phyloP scores from a whole-genome alignment of 768 basidiomycete genomes.

The Collybiopsis confluens region DNA sequence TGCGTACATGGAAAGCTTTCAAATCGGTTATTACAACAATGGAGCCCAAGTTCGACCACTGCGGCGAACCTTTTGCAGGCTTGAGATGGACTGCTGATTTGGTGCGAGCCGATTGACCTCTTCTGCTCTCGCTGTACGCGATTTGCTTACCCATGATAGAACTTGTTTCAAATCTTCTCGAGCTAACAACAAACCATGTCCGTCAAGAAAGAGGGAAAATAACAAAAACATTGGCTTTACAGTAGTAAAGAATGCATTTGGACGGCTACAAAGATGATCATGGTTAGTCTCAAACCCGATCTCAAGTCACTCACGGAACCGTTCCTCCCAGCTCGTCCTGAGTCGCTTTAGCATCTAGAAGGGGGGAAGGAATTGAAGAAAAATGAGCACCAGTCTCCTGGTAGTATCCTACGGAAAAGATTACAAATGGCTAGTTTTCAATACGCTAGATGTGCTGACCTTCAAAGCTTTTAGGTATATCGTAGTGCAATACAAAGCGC shows the following conservation, averaged over 20 bases:
- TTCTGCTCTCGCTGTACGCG: slow-evolving; percentile 38
- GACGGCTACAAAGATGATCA: slow-evolving; percentile 49
- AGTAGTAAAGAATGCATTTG: slow-evolving; percentile 81
- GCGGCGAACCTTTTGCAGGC: slow-evolving; percentile 52
- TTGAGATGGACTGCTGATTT: slow-evolving; percentile 63
- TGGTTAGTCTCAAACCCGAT: background rate
- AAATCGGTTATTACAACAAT: background rate
- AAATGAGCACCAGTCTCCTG: slow-evolving; percentile 69
- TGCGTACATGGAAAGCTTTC: slow-evolving; percentile 41
- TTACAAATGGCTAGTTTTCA: background rate
- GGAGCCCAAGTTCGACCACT: background rate
- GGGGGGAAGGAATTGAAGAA: background rate
- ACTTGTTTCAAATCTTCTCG: slow-evolving; percentile 69
- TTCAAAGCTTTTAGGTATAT: slow-evolving; percentile 81
- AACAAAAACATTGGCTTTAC: slow-evolving; percentile 32
- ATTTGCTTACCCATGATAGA: slow-evolving; percentile 43
- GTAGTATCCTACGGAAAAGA: slow-evolving; percentile 58
- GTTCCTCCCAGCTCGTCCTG: slow-evolving; percentile 79
- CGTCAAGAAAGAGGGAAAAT: background rate
- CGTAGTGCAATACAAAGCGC: slow-evolving; percentile 78
- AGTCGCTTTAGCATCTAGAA: slow-evolving; percentile 3
- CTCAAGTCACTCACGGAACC: slow-evolving; percentile 44
- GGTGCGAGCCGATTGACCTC: slow-evolving; percentile 51
- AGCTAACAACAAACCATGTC: slow-evolving; percentile 35
- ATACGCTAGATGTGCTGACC: slow-evolving; percentile 34